A percentile compares a stretch with the other conserved stretches of the same genome.
Evolutionary conservation across 2,329 filamentous ascomycete genomes (phyloP).

Genomic region (Exophiala calicioides): DNA sequence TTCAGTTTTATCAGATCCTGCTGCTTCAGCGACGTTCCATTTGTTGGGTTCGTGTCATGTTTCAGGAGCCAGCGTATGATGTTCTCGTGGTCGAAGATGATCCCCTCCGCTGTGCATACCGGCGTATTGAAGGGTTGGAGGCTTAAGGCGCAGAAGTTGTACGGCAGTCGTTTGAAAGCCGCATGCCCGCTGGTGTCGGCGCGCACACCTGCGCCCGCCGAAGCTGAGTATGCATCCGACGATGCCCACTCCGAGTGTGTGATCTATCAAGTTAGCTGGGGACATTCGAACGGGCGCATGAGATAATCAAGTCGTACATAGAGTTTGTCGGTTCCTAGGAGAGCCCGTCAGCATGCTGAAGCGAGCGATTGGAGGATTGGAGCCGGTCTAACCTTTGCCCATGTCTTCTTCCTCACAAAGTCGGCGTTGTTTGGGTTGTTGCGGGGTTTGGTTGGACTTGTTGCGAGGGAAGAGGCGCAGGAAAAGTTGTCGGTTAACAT

Average conservation of each 20-base stretch:
- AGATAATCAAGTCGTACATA: conserved; percentile 42
- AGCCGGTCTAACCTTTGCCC: conserved; percentile 42
- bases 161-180: conserved; percentile 84
- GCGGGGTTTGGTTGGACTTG: not conserved
- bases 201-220: conserved; percentile 68
- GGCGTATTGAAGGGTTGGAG: conserved; percentile 94
- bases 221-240: conserved; percentile 82
- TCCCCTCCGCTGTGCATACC: conserved; percentile 84
- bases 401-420: conserved; percentile 27
- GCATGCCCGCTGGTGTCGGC: conserved; percentile 55
- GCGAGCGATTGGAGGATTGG: conserved; percentile 22
- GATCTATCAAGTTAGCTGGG: conserved; percentile 56
- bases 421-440: not conserved
- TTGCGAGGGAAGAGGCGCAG: not conserved
- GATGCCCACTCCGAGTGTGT: conserved; percentile 98
- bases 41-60: conserved; percentile 87
- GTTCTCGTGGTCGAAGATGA: conserved; percentile 92
- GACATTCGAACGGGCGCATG: not conserved
- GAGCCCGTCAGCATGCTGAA: conserved; percentile 19
- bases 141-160: conserved; percentile 96
- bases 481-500: not conserved
- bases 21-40: conserved; percentile 74
- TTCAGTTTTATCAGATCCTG: conserved; percentile 87
- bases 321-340: conserved; percentile 51
- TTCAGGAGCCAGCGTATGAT: conserved; percentile 94